Evolutionary conservation across 208 protist species (phyloP), one percentile per base, ranked within the genome.

Genomic region (Crithidia fasciculata): DNA sequence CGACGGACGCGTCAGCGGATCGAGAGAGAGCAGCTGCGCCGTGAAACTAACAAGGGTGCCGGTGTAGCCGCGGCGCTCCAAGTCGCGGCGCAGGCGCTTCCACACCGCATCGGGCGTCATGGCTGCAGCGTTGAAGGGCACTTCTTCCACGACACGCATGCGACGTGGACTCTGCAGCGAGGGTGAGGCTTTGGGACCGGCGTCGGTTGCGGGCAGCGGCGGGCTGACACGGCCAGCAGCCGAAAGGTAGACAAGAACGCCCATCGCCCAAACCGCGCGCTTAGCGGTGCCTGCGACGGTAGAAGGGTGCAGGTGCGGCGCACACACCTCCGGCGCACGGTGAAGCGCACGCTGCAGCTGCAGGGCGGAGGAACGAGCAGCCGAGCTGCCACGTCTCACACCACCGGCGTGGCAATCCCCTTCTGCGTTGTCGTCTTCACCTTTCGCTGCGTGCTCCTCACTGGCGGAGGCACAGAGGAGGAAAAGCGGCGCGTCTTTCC

Each of bases 21-120:
- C 90, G 19, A 83, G 83, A 7, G 86, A 86, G 52, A 95, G 77
- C 68, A 95, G 84, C 19, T 93, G 82, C 3, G 82, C 56, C 3
- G 85, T 54, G 39, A 93, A 45, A 36, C 79, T 82, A 7, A 82
- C 77, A 16, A 95, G 64, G 16, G 62, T 69, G 54, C 77, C 76
- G 53, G 66, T 81, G 78, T 95, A 95, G 37, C 70, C 70, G 47
- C 79, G 77, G 18, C 70, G 2, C 61, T 88, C 83, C 36, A 92
- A 67, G 58, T 82, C 77, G 16, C 76, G 69, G 8, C 82, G 78
- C 7, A 95, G 67, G 16, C 76, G 72, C 8, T 64, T 54, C 39
- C 86, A 69, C 19, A 93, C 73, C 44, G 64, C 76, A 39, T 85
- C 80, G 8, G 90, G 90, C 8, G 84, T 85, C 39, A 83, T 37